Conservation (phyloP, 1,284 basidiomycete genomes). For the Ustilago vetiveriae region DNA sequence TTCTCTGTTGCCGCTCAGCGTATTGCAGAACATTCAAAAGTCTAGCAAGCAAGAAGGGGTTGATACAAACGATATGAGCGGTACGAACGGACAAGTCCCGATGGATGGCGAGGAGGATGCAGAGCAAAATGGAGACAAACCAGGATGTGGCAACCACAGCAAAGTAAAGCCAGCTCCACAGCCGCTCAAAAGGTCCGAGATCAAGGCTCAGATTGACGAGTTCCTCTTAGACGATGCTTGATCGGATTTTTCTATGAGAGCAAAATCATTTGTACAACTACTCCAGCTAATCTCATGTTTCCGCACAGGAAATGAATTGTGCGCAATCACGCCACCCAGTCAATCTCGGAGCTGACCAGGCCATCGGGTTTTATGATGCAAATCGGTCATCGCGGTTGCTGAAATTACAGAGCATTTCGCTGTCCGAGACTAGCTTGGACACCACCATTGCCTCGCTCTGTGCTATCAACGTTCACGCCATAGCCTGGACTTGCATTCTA, state of each 20-base stretch:
- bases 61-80: background rate
- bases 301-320: no score
- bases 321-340: no score
- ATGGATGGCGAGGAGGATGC: background rate
- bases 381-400: no score
- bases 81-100: background rate
- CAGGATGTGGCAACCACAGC: constrained; percentile 8
- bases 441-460: constrained; percentile 2
- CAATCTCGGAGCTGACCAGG: no score
- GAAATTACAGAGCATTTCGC: background rate
- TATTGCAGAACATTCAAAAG: constrained; percentile 8
- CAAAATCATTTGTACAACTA: no score
- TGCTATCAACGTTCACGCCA: background rate
- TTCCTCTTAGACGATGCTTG: constrained; percentile 31
- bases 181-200: constrained; percentile 29
- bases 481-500: constrained; percentile 10
- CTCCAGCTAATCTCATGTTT: background rate
- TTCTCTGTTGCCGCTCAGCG: constrained; percentile 24
- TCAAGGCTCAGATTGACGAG: constrained; percentile 39
- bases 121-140: background rate
- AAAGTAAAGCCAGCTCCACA: constrained; percentile 1
- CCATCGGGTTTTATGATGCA: no score
- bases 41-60: background rate
- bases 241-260: background rate
- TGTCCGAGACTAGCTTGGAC: constrained; percentile 13